phyloP scores from a whole-genome alignment of 1,284 basidiomycete genomes.

The Heterobasidion parviporum region DNA sequence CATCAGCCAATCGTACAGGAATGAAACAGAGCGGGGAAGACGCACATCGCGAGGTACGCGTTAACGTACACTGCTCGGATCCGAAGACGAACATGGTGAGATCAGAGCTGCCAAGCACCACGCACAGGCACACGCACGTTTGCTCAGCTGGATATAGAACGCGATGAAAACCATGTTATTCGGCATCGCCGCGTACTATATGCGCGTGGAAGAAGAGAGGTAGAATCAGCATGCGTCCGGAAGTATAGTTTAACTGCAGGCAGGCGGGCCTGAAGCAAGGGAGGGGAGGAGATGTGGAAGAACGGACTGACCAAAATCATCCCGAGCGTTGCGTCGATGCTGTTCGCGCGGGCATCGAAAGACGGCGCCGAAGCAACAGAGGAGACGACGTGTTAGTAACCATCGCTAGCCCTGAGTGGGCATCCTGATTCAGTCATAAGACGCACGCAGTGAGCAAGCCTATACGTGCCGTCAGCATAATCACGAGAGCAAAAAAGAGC shows the following conservation, averaged over 20 bases:
- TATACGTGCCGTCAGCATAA: too few species aligned
- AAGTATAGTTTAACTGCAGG: too few species aligned
- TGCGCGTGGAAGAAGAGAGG: background rate
- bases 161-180: conserved; percentile 41
- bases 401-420: too few species aligned
- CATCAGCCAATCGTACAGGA: background rate
- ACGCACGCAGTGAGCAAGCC: conserved; percentile 39
- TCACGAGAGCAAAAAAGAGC: background rate
- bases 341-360: conserved; percentile 11
- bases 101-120: background rate
- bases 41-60: conserved; percentile 39
- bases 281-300: too few species aligned
- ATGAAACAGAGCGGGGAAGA: background rate
- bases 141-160: conserved; percentile 43
- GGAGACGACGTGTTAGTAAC: conserved; percentile 1
- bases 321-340: conserved; percentile 36
- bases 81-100: background rate
- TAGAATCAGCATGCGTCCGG: background rate
- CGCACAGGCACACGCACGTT: conserved; percentile 27
- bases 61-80: conserved; percentile 35
- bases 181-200: conserved; percentile 37
- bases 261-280: too few species aligned
- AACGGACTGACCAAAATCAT: conserved; percentile 25
- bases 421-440: background rate
- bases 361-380: background rate